Percentiles rank a stretch among this genome's conserved stretches.
These are phyloP conservation scores for Durotheca rogersii DNA, from an alignment of 495 filamentous ascomycete species.

Conservation along the genomic window DNA sequence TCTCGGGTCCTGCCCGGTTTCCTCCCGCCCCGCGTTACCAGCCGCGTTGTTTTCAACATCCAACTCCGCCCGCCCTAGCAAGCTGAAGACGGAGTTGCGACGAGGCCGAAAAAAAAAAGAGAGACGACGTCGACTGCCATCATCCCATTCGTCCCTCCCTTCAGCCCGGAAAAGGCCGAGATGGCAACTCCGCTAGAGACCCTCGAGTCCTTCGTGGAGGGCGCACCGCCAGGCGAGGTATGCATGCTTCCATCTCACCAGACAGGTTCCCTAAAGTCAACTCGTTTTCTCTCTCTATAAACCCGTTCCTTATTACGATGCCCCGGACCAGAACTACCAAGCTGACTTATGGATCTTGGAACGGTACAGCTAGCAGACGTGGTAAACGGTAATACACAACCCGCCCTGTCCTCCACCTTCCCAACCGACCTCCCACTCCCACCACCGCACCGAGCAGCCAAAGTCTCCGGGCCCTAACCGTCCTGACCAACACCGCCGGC, in stretches of 20 bases:
- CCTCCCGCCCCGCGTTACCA: too few species aligned
- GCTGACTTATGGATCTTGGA: conserved; percentile 11
- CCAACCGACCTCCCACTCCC: neutral
- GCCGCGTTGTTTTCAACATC: too few species aligned
- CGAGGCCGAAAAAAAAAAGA: too few species aligned
- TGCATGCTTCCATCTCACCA: conserved; percentile 29
- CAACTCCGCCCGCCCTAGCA: neutral
- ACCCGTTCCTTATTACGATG: conserved; percentile 1
- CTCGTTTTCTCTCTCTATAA: too few species aligned
- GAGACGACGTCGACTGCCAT: too few species aligned
- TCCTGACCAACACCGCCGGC: conserved; percentile 7
- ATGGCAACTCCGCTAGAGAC: conserved; percentile 57
- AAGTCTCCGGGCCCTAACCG: conserved; percentile 1
- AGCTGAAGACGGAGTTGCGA: neutral
- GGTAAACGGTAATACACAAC: conserved; percentile 65
- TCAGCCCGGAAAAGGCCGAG: too few species aligned
- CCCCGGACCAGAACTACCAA: conserved; percentile 1
- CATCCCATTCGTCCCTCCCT: too few species aligned
- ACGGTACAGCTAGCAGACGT: conserved; percentile 77
- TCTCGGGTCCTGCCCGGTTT: too few species aligned
- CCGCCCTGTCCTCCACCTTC: neutral
- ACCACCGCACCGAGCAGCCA: neutral
- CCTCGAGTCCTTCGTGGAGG: conserved; percentile 85
- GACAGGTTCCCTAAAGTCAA: too few species aligned
- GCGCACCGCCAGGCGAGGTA: conserved; percentile 97